These are phyloP conservation scores for Zygosaccharomyces sapae DNA, from an alignment of 1,139 yeast species.

Conservation along the genomic window DNA sequence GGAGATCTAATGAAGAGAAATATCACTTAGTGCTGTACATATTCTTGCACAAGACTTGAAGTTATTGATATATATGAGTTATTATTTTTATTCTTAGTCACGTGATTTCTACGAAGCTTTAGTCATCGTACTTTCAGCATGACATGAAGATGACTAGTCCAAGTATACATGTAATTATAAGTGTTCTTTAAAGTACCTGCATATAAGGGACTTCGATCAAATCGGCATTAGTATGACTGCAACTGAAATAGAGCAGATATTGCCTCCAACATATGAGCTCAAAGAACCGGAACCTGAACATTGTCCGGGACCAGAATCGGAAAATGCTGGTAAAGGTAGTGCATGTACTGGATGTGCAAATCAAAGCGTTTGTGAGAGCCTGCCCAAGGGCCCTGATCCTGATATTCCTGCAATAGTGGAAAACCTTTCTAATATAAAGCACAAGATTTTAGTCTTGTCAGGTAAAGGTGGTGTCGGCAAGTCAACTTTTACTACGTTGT, in stretches of 20 bases:
- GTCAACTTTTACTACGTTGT: constrained; percentile 90
- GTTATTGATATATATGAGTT: too few relatives aligned
- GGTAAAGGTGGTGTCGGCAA: constrained; percentile 99
- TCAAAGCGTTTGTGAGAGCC: constrained; percentile 78
- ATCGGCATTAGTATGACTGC: constrained; percentile 14
- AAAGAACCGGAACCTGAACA: constrained; percentile 78
- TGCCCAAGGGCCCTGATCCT: constrained; percentile 95
- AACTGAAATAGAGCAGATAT: constrained; percentile 19
- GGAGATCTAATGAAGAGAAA: too few relatives aligned
- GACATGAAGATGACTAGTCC: too few relatives aligned
- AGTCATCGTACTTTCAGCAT: too few relatives aligned
- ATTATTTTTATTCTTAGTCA: too few relatives aligned
- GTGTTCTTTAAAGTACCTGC: too few relatives aligned
- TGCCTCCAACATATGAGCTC: constrained; percentile 31
- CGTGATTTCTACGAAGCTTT: too few relatives aligned
- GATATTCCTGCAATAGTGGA: constrained; percentile 77
- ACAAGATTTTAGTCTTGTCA: constrained; percentile 79
- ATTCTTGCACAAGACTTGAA: too few relatives aligned
- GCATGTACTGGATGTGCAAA: constrained; percentile 96
- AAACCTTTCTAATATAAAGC: constrained; percentile 64
- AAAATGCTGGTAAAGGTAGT: constrained; percentile 85
- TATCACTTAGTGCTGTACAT: too few relatives aligned
- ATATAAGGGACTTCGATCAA: not conserved
- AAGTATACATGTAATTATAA: too few relatives aligned
- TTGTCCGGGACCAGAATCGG: constrained; percentile 98